Conservation (phyloP, 73 alveolate species). For the Breviolum minutum region DNA sequence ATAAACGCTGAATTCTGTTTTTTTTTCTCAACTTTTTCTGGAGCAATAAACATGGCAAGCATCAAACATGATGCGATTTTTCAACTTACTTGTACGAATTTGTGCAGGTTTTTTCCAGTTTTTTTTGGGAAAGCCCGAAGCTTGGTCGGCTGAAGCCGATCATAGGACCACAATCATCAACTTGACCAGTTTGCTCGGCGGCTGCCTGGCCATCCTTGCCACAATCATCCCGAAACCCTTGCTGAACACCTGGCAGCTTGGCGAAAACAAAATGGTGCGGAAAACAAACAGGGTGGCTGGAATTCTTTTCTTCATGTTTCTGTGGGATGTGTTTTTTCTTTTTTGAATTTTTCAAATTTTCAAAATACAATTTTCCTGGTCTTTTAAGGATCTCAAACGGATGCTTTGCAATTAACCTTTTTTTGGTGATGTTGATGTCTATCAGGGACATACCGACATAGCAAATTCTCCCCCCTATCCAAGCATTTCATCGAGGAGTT, state of each 20-base stretch:
- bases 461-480: no score
- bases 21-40: background rate
- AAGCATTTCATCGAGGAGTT: no score
- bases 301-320: background rate
- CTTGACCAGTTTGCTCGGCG: conserved; percentile 48
- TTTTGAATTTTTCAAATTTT: background rate
- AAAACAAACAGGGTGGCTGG: background rate
- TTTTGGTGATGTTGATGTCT: no score
- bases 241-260: conserved; percentile 10
- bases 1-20: no score
- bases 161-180: conserved; percentile 51
- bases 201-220: conserved; percentile 53
- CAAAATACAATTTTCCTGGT: background rate
- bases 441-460: no score
- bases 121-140: no score
- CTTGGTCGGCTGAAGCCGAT: background rate
- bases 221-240: conserved; percentile 19
- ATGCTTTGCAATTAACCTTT: no score
- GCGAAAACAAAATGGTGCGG: background rate
- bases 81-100: background rate
- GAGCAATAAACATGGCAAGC: background rate
- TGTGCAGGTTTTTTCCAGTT: background rate
- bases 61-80: background rate
- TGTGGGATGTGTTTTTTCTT: no score
- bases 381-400: no score